A percentile compares a stretch with the other conserved stretches of the same genome.
phyloP scores from a whole-genome alignment of 1,284 basidiomycete genomes.

The Psilocybe mexicana region DNA sequence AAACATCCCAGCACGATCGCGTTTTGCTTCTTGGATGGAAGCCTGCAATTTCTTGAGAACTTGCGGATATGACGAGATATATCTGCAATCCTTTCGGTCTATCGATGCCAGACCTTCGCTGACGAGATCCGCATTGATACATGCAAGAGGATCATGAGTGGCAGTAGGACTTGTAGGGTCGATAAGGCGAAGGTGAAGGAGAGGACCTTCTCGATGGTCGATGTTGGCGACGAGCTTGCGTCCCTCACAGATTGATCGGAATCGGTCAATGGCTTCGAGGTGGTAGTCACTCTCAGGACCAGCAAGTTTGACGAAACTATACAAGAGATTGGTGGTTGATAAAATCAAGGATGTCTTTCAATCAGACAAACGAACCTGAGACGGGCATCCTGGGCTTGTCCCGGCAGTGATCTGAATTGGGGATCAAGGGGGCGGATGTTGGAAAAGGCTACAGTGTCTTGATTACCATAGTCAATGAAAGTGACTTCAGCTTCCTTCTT shows the following conservation, averaged over 20 bases:
- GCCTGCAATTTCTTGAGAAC: constrained; percentile 68
- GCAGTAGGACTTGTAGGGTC: constrained; percentile 76
- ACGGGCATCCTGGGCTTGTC: constrained; percentile 82
- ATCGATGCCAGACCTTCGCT: constrained; percentile 78
- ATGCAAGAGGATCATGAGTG: constrained; percentile 69
- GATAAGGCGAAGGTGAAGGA: constrained; percentile 85
- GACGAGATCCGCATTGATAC: constrained; percentile 83
- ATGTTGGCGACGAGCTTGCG: constrained; percentile 89
- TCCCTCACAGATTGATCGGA: constrained; percentile 83
- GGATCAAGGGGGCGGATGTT: constrained; percentile 82
- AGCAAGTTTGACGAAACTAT: constrained; percentile 83
- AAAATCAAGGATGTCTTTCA: background rate
- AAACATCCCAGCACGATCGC: constrained; percentile 81
- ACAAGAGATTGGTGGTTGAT: background rate
- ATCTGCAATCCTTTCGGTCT: constrained; percentile 78
- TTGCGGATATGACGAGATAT: constrained; percentile 70
- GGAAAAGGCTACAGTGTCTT: constrained; percentile 77
- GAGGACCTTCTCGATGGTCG: constrained; percentile 78
- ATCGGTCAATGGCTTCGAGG: constrained; percentile 80
- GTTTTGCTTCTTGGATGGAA: constrained; percentile 68
- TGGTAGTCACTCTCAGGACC: constrained; percentile 83
- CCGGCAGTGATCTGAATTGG: constrained; percentile 82
- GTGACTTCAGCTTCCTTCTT: constrained; percentile 90
- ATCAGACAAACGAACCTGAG: constrained; percentile 54
- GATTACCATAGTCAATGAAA: constrained; percentile 90